Conservation (phyloP, 495 filamentous ascomycete genomes). For the Neurospora hispaniola region DNA sequence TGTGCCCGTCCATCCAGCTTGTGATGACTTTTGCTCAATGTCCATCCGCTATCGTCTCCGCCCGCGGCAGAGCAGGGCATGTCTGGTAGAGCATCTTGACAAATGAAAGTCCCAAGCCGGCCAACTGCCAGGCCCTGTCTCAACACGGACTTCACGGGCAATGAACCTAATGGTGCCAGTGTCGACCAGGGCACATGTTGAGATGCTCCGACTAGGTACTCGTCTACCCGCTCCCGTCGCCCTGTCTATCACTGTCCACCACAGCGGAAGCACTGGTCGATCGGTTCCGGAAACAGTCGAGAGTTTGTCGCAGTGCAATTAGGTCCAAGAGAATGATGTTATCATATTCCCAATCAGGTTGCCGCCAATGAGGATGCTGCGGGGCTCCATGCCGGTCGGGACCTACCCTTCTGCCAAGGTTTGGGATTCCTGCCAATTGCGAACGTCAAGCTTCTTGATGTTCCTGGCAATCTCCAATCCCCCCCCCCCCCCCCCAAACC, state of each 20-base stretch:
- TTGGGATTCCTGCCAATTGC: no score
- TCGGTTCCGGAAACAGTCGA: conserved; percentile 8
- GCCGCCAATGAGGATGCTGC: conserved; percentile 9
- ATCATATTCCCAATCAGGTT: conserved; percentile 12
- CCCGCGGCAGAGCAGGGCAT: background rate
- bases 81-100: background rate
- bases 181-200: no score
- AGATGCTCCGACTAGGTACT: background rate
- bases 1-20: background rate
- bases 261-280: background rate
- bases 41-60: background rate
- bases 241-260: background rate
- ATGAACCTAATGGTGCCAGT: background rate
- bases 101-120: background rate
- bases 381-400: background rate
- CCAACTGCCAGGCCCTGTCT: background rate
- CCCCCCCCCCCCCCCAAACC: background rate
- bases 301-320: background rate
- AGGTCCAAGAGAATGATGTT: conserved; percentile 18
- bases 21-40: background rate
- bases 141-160: background rate
- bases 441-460: background rate
- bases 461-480: background rate
- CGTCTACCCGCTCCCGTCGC: background rate
- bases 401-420: background rate